A percentile compares a stretch with the other conserved stretches of the same genome.
These are phyloP conservation scores for Vitis hybrid DNA, from an alignment of 177 flowering plant species.

Conservation along the genomic window DNA sequence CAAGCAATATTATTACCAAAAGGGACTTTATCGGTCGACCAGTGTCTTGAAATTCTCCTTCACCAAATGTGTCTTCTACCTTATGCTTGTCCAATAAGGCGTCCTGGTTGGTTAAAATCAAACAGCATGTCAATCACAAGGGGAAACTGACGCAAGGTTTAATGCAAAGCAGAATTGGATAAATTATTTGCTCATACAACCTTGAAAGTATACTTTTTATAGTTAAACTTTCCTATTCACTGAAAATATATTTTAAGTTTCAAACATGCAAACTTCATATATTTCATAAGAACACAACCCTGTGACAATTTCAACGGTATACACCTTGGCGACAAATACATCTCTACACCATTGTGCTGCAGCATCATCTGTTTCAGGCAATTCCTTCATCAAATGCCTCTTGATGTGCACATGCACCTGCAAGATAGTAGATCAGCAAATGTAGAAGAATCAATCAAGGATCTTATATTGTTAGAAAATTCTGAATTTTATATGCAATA, in stretches of 20 bases:
- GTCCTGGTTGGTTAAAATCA: constrained; percentile 48
- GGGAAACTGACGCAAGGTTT: neutral
- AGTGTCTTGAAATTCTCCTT: constrained; percentile 41
- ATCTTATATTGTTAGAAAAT: neutral
- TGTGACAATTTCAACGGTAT: neutral
- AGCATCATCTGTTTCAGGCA: constrained; percentile 60
- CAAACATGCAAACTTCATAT: neutral
- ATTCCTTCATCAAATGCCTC: constrained; percentile 60
- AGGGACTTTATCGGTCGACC: constrained; percentile 76
- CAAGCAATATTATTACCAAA: constrained; percentile 43
- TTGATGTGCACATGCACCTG: constrained; percentile 86
- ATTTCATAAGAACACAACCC: neutral
- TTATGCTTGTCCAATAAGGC: constrained; percentile 75
- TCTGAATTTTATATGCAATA: neutral
- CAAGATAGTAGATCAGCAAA: constrained; percentile 9
- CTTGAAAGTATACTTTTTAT: too few relatives aligned
- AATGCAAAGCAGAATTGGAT: neutral
- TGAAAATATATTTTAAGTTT: too few relatives aligned
- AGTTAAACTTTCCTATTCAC: too few relatives aligned
- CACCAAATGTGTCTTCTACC: constrained; percentile 66
- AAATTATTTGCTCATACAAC: neutral
- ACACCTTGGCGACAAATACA: constrained; percentile 72
- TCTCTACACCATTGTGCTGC: constrained; percentile 76
- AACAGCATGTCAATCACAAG: neutral
- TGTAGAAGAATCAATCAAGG: neutral